phyloP scores from a whole-genome alignment of 1,139 yeast species.

The Protomyces gravidus region DNA sequence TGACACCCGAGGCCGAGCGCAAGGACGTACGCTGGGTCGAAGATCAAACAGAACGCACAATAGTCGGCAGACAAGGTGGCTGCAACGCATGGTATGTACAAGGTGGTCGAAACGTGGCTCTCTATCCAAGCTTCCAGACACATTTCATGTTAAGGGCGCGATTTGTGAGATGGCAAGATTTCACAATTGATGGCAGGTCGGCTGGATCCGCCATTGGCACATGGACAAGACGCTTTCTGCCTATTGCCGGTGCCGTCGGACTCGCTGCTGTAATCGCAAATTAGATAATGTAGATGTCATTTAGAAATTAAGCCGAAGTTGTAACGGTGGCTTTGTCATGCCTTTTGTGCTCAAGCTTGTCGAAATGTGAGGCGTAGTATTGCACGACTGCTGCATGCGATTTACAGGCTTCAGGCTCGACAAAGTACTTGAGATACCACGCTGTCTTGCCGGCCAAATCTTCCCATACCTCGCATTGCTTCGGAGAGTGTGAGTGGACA shows the following conservation, averaged over 20 bases:
- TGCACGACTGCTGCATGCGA: background rate
- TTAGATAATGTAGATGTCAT: no score
- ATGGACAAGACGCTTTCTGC: conserved; percentile 15
- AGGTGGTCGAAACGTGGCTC: conserved; percentile 14
- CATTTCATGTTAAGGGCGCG: conserved; percentile 13
- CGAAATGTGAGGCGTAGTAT: conserved; percentile 1
- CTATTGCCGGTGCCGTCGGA: conserved; percentile 18
- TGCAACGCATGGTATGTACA: conserved; percentile 22
- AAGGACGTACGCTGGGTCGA: conserved; percentile 23
- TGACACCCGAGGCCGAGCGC: conserved; percentile 19
- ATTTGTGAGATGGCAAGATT: conserved; percentile 24
- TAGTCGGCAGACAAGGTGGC: conserved; percentile 26
- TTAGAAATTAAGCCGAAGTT: no score
- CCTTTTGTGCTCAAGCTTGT: background rate
- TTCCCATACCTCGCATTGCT: conserved; percentile 5
- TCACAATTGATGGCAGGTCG: conserved; percentile 17
- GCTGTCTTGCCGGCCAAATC: conserved; percentile 8
- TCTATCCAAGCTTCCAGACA: conserved; percentile 25
- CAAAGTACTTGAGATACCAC: conserved; percentile 22
- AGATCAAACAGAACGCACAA: conserved; percentile 10
- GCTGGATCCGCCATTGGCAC: conserved; percentile 17
- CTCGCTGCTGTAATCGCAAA: background rate
- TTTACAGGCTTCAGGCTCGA: conserved; percentile 1
- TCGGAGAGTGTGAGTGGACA: background rate
- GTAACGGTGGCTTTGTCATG: no score